phyloP scores from a whole-genome alignment of 441 rosid species.

The Gossypium schwendimanii region DNA sequence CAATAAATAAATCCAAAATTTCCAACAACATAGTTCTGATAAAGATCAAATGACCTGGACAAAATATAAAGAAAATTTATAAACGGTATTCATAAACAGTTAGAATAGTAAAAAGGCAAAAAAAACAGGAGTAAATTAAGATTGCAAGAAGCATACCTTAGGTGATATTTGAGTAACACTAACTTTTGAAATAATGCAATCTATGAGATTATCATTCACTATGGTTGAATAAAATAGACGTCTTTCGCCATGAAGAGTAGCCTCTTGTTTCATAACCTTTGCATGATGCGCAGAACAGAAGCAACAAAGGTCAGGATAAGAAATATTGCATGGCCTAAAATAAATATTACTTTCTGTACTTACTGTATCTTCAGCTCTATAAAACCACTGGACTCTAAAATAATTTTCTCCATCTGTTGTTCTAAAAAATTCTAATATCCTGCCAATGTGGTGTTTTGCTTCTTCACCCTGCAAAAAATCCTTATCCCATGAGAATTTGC shows the following conservation, averaged over 20 bases:
- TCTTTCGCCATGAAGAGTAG: constrained; percentile 53
- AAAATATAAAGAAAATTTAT: background rate
- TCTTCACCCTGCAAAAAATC: constrained; percentile 57
- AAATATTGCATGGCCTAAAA: constrained; percentile 15
- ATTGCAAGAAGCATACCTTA: constrained; percentile 37
- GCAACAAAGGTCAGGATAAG: constrained; percentile 5
- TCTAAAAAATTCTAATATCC: constrained; percentile 66
- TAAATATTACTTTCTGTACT: constrained; percentile 26
- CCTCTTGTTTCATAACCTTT: constrained; percentile 65
- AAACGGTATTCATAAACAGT: constrained; percentile 5
- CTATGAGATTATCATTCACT: constrained; percentile 79
- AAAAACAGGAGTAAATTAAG: background rate
- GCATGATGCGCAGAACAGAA: constrained; percentile 14
- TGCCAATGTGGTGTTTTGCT: constrained; percentile 53
- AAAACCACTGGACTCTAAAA: constrained; percentile 84
- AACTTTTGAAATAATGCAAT: constrained; percentile 73
- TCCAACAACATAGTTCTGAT: constrained; percentile 2
- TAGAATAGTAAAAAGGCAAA: constrained; percentile 5
- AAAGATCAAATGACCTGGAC: background rate
- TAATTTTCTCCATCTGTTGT: constrained; percentile 60
- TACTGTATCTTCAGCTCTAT: constrained; percentile 82
- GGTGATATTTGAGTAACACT: constrained; percentile 42
- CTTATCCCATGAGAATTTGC: background rate
- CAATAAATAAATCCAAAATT: constrained; percentile 1
- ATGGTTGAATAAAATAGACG: constrained; percentile 78